A percentile compares a stretch with the other conserved stretches of the same genome.
phyloP scores from a whole-genome alignment of 108 stramenopile species.

The Fragilaria crotonensis region DNA sequence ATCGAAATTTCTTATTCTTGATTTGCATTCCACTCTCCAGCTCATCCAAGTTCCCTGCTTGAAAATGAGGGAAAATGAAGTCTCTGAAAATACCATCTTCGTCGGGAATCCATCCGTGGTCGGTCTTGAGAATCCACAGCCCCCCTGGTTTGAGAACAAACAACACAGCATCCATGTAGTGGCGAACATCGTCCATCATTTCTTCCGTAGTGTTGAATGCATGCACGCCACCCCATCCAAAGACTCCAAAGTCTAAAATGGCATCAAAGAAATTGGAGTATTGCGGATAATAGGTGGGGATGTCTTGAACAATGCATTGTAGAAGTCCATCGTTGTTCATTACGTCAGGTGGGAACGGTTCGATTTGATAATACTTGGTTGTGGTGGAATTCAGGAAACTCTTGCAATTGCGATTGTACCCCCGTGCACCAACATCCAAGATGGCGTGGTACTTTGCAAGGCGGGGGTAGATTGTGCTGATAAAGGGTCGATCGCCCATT shows the following conservation, averaged over 20 bases:
- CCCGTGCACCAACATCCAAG: conserved; percentile 6
- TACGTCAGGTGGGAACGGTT: conserved; percentile 10
- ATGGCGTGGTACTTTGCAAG: neutral
- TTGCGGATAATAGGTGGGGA: conserved; percentile 3
- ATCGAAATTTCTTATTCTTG: neutral
- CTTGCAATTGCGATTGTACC: conserved; percentile 6
- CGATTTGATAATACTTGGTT: conserved; percentile 5
- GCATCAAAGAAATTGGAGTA: conserved; percentile 4
- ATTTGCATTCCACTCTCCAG: neutral
- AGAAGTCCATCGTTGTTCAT: conserved; percentile 12
- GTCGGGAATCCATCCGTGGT: conserved; percentile 4
- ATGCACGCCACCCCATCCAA: conserved; percentile 2
- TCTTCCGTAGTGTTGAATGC: neutral
- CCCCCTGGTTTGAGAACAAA: conserved; percentile 4
- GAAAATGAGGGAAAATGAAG: neutral
- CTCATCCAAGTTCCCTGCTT: conserved; percentile 1
- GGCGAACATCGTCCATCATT: neutral
- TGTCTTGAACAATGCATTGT: conserved; percentile 1
- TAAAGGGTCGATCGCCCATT: conserved; percentile 12
- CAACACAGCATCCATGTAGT: neutral
- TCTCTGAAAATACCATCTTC: conserved; percentile 1
- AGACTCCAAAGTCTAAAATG: conserved; percentile 10
- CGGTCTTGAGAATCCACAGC: conserved; percentile 5
- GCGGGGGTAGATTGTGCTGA: neutral
- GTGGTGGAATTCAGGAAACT: conserved; percentile 6